These are phyloP conservation scores for Amphibolis antarctica DNA, from an alignment of 106 monocot species.

Conservation along the genomic window DNA sequence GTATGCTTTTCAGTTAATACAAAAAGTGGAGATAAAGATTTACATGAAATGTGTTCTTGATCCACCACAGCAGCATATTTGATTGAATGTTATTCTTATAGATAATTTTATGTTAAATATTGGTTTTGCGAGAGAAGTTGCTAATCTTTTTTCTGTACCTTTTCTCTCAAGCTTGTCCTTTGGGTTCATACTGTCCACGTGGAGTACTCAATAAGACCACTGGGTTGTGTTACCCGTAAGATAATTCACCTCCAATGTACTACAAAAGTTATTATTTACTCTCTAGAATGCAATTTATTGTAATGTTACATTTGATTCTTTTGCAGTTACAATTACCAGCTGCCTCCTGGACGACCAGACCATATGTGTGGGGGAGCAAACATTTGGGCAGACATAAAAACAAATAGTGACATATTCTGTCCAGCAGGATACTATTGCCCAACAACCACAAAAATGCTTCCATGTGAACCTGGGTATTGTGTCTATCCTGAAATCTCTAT, in stretches of 20 bases:
- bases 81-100: not conserved
- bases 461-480: constrained; percentile 71
- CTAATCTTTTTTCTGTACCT: not conserved
- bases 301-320: not conserved
- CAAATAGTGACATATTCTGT: constrained; percentile 55
- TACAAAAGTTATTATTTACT: not conserved
- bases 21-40: no score
- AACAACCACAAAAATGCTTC: constrained; percentile 48
- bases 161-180: constrained; percentile 54
- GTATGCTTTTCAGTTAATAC: no score
- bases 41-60: no score
- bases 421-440: constrained; percentile 85
- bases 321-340: constrained; percentile 73
- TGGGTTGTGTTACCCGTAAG: constrained; percentile 93
- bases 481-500: not conserved
- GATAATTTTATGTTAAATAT: not conserved
- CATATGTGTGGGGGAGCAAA: constrained; percentile 86
- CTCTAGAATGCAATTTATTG: not conserved
- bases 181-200: constrained; percentile 81
- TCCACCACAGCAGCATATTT: not conserved
- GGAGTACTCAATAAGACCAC: constrained; percentile 51
- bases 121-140: not conserved
- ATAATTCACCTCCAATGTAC: not conserved
- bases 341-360: constrained; percentile 61
- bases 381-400: constrained; percentile 62